phyloP scores from a whole-genome alignment of 495 filamentous ascomycete genomes.

The Daldinia childiae region DNA sequence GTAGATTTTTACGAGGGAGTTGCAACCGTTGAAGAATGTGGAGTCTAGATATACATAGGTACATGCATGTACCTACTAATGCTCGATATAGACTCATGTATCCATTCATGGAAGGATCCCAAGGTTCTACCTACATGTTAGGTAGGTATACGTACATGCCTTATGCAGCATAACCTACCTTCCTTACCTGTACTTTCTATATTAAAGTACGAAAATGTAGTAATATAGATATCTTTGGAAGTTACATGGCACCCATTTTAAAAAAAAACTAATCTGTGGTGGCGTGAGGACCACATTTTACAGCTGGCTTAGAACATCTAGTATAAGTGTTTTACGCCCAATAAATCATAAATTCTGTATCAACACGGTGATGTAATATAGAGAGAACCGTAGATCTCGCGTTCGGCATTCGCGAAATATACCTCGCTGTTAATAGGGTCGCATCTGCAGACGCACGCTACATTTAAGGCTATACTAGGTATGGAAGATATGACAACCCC shows the following conservation, averaged over 20 bases:
- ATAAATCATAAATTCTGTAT: neutral
- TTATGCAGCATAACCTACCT: neutral
- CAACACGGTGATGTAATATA: neutral
- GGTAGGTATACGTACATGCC: too few species aligned
- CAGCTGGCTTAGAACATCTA: neutral
- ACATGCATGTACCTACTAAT: too few species aligned
- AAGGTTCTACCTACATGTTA: neutral
- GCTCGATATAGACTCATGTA: too few species aligned
- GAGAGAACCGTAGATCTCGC: neutral
- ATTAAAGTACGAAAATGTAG: neutral
- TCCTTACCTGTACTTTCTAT: neutral
- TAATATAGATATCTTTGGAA: neutral
- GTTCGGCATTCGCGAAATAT: constrained; percentile 4
- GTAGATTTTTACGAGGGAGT: neutral
- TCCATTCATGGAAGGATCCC: neutral
- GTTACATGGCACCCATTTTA: neutral
- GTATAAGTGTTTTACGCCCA: neutral
- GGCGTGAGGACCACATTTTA: neutral
- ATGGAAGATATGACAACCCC: neutral
- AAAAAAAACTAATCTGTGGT: neutral
- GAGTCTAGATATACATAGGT: neutral
- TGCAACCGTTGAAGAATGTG: neutral
- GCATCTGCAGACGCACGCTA: neutral
- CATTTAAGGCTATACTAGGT: neutral
- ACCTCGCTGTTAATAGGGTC: neutral